Evolutionary conservation across 495 filamentous ascomycete species (phyloP).

Genomic region (Lasiosphaeria ovina): DNA sequence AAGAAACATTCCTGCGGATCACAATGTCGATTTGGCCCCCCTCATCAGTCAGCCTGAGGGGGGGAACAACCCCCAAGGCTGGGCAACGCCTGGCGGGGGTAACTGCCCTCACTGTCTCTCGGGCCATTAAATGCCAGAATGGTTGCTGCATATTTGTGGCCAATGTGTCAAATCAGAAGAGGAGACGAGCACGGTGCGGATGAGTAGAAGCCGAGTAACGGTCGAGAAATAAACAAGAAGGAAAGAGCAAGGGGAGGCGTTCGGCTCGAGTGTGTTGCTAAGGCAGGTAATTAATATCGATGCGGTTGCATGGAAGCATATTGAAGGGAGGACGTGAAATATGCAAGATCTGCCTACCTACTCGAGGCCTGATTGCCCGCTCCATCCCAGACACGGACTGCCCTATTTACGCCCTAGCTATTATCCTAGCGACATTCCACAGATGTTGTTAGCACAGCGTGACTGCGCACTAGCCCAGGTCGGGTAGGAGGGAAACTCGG

Average conservation of each 20-base stretch:
- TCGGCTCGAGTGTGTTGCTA: no score
- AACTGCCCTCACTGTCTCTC: no score
- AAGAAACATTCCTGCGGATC: slow-evolving; percentile 14
- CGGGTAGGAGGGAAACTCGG: neutral
- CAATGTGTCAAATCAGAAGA: no score
- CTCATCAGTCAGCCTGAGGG: neutral
- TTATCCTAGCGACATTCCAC: slow-evolving; percentile 20
- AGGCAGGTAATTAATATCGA: slow-evolving; percentile 14
- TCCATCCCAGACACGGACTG: neutral
- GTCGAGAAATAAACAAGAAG: no score
- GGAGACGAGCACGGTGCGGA: no score
- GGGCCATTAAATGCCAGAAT: no score
- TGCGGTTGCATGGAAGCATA: slow-evolving; percentile 11
- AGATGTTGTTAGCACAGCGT: slow-evolving; percentile 1
- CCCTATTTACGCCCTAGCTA: neutral
- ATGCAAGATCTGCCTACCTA: slow-evolving; percentile 14
- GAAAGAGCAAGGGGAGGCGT: no score
- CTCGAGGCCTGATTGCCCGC: neutral
- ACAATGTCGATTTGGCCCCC: neutral
- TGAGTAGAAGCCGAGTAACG: no score
- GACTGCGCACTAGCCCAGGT: slow-evolving; percentile 2
- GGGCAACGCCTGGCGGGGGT: no score
- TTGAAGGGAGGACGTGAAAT: slow-evolving; percentile 18
- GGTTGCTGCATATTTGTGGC: no score
- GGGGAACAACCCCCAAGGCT: neutral